phyloP scores from a whole-genome alignment of 148 eudicot genomes.

The Vaccinium macrocarpon region DNA sequence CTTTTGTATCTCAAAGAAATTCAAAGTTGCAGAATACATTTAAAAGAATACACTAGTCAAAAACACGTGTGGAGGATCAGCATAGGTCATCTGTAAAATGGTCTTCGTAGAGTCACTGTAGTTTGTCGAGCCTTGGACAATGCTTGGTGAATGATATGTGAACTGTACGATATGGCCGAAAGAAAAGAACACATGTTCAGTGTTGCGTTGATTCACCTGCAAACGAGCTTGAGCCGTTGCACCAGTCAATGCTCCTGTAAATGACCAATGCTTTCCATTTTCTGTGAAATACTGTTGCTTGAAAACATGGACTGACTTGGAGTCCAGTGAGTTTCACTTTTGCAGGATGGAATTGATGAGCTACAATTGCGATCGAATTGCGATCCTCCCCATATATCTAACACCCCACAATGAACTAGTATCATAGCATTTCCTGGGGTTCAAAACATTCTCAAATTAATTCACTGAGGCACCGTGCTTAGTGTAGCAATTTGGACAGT shows the following conservation, averaged over 20 bases:
- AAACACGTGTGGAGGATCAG: neutral
- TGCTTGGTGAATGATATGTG: neutral
- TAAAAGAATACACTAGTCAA: neutral
- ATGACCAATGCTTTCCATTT: neutral
- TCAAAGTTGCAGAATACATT: neutral
- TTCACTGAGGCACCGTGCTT: neutral
- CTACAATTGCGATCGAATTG: neutral
- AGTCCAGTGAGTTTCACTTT: neutral
- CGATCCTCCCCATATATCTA: neutral
- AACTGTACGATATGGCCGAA: neutral
- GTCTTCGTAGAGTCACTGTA: neutral
- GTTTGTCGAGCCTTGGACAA: neutral
- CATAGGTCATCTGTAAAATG: neutral
- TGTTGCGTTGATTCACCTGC: conserved; percentile 3
- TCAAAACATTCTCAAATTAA: neutral
- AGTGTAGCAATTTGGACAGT: neutral
- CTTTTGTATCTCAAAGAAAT: neutral
- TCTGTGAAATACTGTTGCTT: neutral
- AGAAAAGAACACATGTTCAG: neutral
- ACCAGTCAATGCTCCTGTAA: neutral
- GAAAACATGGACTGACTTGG: neutral
- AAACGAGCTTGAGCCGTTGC: neutral
- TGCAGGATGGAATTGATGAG: neutral
- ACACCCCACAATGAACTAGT: neutral
- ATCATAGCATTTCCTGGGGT: neutral